These are phyloP conservation scores for Fusarium ramigenum DNA, from an alignment of 2,329 filamentous ascomycete species.

Conservation along the genomic window DNA sequence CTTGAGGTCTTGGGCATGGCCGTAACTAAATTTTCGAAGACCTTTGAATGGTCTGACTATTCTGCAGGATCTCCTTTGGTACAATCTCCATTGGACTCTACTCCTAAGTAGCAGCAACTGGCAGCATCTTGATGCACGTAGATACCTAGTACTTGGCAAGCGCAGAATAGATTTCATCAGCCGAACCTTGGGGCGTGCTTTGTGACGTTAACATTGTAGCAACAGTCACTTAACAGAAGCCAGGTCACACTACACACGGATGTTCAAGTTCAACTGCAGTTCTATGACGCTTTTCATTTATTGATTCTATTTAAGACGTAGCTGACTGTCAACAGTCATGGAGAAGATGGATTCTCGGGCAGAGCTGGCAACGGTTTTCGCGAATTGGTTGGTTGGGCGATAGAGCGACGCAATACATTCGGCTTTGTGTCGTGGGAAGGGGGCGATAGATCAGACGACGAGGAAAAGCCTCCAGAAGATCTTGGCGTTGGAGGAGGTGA, in stretches of 20 bases:
- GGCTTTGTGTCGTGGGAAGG: conserved; percentile 22
- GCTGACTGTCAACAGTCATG: not conserved
- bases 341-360: conserved; percentile 49
- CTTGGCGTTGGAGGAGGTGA: conserved; percentile 43
- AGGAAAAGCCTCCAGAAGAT: conserved; percentile 19
- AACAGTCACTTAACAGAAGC: not conserved
- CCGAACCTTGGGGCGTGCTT: not conserved
- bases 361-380: conserved; percentile 57
- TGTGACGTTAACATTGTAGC: not conserved
- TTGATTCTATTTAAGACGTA: not conserved
- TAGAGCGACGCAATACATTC: conserved; percentile 22
- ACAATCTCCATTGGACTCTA: not conserved
- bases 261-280: not conserved
- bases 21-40: conserved; percentile 21
- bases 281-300: not conserved
- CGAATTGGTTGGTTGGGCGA: conserved; percentile 37
- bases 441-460: conserved; percentile 14
- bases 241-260: not conserved
- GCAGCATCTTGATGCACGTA: conserved; percentile 27
- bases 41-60: conserved; percentile 25
- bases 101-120: conserved; percentile 25
- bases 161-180: conserved; percentile 16
- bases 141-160: conserved; percentile 33
- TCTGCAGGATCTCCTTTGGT: conserved; percentile 40
- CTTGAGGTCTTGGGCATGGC: conserved; percentile 13